phyloP scores from a whole-genome alignment of 2,329 filamentous ascomycete species.

The Colletotrichum higginsianum region DNA sequence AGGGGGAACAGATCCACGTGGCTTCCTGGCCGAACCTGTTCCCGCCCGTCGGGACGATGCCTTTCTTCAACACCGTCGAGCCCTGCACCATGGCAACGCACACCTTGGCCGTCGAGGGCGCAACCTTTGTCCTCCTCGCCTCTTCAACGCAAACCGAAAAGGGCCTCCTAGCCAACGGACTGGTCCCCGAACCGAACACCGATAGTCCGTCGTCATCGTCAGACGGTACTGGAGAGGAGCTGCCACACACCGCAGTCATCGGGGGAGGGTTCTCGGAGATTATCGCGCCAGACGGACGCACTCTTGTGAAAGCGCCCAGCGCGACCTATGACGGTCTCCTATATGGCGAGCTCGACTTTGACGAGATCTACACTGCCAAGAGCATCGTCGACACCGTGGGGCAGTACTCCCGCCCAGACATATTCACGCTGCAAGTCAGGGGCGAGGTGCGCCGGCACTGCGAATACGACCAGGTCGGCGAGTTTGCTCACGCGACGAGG shows the following conservation, averaged over 20 bases:
- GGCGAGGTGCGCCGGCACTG: not conserved
- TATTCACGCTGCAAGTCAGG: constrained; percentile 51
- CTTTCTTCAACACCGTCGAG: constrained; percentile 54
- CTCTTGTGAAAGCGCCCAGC: constrained; percentile 56
- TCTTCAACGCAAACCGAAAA: constrained; percentile 58
- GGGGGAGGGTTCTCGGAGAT: constrained; percentile 64
- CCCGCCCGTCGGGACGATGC: constrained; percentile 48
- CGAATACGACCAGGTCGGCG: not conserved
- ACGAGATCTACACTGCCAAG: constrained; percentile 55
- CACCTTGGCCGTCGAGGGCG: constrained; percentile 60
- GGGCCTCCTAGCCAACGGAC: constrained; percentile 56
- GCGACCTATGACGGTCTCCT: constrained; percentile 63
- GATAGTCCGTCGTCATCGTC: constrained; percentile 36
- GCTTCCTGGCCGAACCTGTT: constrained; percentile 53
- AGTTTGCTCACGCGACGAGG: not conserved
- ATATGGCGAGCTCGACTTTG: constrained; percentile 65
- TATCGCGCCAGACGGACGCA: constrained; percentile 65
- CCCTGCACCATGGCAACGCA: constrained; percentile 55
- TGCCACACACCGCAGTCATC: constrained; percentile 40
- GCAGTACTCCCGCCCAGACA: constrained; percentile 55
- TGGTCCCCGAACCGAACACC: constrained; percentile 53
- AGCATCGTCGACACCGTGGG: constrained; percentile 55
- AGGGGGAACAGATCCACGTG: constrained; percentile 48
- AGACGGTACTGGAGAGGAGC: not conserved
- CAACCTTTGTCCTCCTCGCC: constrained; percentile 57